Evolutionary conservation across 257 asterid species (phyloP).

Genomic region (Capsicum rhomboideum): DNA sequence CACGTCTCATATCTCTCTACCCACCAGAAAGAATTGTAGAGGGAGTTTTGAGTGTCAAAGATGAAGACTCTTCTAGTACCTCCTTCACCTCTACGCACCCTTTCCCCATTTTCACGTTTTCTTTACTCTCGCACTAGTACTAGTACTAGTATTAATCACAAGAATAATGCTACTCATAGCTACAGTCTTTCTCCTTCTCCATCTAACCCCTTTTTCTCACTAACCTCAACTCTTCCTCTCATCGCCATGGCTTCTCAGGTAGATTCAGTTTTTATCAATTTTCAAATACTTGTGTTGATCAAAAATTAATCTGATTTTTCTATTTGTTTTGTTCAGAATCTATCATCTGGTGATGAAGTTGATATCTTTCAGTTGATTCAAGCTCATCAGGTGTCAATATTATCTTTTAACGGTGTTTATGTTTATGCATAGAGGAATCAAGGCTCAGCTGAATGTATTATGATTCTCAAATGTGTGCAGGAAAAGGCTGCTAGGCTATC

Average conservation of each 20-base stretch:
- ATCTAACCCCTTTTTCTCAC: neutral
- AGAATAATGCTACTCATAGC: neutral
- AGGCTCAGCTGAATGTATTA: neutral
- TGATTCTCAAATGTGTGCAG: constrained; percentile 20
- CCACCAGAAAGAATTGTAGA: neutral
- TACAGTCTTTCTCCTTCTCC: neutral
- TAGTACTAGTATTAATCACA: neutral
- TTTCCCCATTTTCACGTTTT: constrained; percentile 7
- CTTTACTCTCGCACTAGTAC: neutral
- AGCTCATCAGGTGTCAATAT: constrained; percentile 66
- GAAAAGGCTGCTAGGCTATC: constrained; percentile 79
- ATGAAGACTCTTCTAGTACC: constrained; percentile 9
- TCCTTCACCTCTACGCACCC: constrained; percentile 11
- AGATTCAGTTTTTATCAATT: neutral
- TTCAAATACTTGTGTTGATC: neutral
- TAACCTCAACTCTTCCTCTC: neutral
- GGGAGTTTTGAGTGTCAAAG: neutral
- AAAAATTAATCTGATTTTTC: neutral
- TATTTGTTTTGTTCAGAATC: constrained; percentile 21
- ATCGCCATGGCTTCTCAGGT: constrained; percentile 14
- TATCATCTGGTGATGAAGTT: constrained; percentile 21
- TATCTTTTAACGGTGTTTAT: neutral
- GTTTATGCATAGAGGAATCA: neutral
- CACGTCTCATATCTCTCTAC: too few species aligned
- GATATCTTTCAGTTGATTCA: constrained; percentile 57